Conservation (phyloP, 2,329 filamentous ascomycete genomes). For the Seiridium cupressi region DNA sequence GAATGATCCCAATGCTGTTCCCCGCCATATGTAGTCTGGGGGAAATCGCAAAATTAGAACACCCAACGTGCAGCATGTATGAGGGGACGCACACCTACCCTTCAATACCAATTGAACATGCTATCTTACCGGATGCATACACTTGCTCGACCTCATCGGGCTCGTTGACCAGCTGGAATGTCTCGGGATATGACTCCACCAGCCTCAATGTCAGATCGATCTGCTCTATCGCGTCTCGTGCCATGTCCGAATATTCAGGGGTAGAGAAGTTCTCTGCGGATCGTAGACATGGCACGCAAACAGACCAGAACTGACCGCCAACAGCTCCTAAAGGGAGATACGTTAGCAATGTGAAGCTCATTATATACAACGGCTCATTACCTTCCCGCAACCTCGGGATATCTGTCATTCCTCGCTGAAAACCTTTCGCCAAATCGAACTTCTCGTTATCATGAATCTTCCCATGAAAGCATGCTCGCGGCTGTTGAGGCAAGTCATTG, state of each 20-base stretch:
- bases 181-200: constrained; percentile 20
- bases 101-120: constrained; percentile 34
- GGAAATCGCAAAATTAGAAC: neutral
- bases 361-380: neutral
- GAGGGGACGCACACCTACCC: constrained; percentile 10
- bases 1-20: constrained; percentile 30
- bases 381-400: constrained; percentile 11
- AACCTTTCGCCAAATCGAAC: constrained; percentile 29
- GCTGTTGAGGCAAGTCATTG: constrained; percentile 30
- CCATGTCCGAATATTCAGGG: constrained; percentile 19
- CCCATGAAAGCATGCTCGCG: constrained; percentile 23
- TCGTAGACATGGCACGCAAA: constrained; percentile 25
- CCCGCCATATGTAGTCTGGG: constrained; percentile 27
- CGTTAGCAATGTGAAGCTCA: neutral
- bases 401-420: constrained; percentile 22
- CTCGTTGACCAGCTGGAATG: constrained; percentile 19
- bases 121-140: constrained; percentile 27
- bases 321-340: constrained; percentile 15
- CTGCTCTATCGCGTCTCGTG: constrained; percentile 13
- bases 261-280: constrained; percentile 21
- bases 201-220: constrained; percentile 22
- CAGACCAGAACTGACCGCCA: constrained; percentile 28
- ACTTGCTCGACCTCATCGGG: constrained; percentile 24
- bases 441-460: constrained; percentile 30
- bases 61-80: too few species aligned